Percentiles rank a stretch among this genome's conserved stretches.
These are phyloP conservation scores for Auriscalpium orientale DNA, from an alignment of 768 basidiomycete species.

Conservation along the genomic window DNA sequence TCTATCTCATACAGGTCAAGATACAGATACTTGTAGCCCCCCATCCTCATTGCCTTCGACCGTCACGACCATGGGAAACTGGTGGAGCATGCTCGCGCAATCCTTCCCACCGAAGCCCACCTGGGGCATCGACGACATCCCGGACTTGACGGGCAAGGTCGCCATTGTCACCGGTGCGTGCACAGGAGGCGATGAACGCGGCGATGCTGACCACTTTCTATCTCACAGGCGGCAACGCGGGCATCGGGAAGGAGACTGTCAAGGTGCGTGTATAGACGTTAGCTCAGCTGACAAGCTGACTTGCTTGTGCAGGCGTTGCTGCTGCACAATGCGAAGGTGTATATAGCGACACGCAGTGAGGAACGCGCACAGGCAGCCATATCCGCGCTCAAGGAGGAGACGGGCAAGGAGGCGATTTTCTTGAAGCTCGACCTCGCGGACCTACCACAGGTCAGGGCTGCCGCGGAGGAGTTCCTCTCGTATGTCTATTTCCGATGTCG, in stretches of 20 bases:
- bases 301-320: slow-evolving; percentile 2
- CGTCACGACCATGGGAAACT: background rate
- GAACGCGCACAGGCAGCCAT: background rate
- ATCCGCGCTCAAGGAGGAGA: slow-evolving; percentile 31
- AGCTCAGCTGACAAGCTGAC: background rate
- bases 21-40: too few relatives aligned
- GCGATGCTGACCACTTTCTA: background rate
- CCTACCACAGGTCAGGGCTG: slow-evolving; percentile 28
- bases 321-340: slow-evolving; percentile 8
- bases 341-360: slow-evolving; percentile 3
- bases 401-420: slow-evolving; percentile 36
- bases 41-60: too few relatives aligned
- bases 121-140: slow-evolving; percentile 4
- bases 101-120: slow-evolving; percentile 3
- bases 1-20: too few relatives aligned
- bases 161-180: slow-evolving; percentile 1
- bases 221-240: slow-evolving; percentile 1
- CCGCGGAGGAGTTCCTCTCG: slow-evolving; percentile 34
- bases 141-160: slow-evolving; percentile 7
- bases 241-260: slow-evolving; percentile 10
- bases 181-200: too few relatives aligned
- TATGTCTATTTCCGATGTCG: slow-evolving; percentile 7
- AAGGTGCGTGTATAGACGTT: background rate
- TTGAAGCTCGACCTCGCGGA: slow-evolving; percentile 37
- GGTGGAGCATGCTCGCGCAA: background rate